These are phyloP conservation scores for Colletotrichum higginsianum DNA, from an alignment of 2,329 filamentous ascomycete genomes.

Conservation along the genomic window DNA sequence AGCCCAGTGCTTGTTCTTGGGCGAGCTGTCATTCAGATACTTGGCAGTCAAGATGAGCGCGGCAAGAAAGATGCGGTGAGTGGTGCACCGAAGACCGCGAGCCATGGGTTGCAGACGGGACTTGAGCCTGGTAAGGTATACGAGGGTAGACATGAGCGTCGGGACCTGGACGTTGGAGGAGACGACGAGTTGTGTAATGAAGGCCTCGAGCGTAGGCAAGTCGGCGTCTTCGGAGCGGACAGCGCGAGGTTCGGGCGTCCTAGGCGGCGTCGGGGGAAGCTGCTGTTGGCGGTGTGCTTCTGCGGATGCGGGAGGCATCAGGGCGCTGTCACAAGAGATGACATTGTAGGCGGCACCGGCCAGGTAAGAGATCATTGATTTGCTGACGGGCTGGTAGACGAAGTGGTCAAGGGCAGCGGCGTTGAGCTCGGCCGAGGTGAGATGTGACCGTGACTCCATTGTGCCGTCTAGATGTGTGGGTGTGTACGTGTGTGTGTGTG, in stretches of 20 bases:
- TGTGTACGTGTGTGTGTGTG: slow-evolving; percentile 46
- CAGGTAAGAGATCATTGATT: slow-evolving; percentile 84
- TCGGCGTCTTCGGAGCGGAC: slow-evolving; percentile 63
- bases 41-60: slow-evolving; percentile 90
- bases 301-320: slow-evolving; percentile 63
- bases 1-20: slow-evolving; percentile 99
- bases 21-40: slow-evolving; percentile 98
- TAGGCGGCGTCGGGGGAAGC: slow-evolving; percentile 65
- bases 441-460: slow-evolving; percentile 64
- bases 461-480: slow-evolving; percentile 42
- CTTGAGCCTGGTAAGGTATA: slow-evolving; percentile 90
- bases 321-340: slow-evolving; percentile 81
- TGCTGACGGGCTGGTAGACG: slow-evolving; percentile 81
- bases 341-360: slow-evolving; percentile 82
- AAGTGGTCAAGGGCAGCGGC: slow-evolving; percentile 84
- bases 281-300: slow-evolving; percentile 54
- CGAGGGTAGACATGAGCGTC: slow-evolving; percentile 95
- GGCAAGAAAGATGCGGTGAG: slow-evolving; percentile 97
- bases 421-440: slow-evolving; percentile 73
- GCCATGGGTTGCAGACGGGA: slow-evolving; percentile 91
- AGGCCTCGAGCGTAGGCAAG: slow-evolving; percentile 87
- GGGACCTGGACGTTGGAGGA: slow-evolving; percentile 97
- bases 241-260: slow-evolving; percentile 62
- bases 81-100: slow-evolving; percentile 96
- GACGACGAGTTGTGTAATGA: slow-evolving; percentile 92